These are phyloP conservation scores for Colletotrichum zoysiae DNA, from an alignment of 2,329 filamentous ascomycete species.

Conservation along the genomic window DNA sequence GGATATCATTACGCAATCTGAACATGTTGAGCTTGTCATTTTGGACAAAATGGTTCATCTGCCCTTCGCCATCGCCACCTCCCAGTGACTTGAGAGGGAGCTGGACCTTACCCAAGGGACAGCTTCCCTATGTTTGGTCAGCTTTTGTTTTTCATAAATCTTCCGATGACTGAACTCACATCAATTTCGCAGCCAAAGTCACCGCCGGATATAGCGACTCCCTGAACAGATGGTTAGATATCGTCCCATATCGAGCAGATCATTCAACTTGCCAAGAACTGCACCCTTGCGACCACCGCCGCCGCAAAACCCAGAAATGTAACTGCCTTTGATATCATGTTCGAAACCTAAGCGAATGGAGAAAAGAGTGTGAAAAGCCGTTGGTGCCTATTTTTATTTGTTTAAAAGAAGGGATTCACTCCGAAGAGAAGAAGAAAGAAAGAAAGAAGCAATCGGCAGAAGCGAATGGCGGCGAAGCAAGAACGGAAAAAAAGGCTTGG, in stretches of 20 bases:
- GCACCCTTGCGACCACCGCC: slow-evolving; percentile 36
- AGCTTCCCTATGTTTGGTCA: slow-evolving; percentile 51
- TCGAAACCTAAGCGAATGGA: slow-evolving; percentile 34
- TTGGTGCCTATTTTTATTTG: no score
- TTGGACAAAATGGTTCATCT: slow-evolving; percentile 69
- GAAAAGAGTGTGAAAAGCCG: slow-evolving; percentile 19
- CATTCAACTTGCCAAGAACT: slow-evolving; percentile 38
- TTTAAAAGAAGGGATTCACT: slow-evolving; percentile 36
- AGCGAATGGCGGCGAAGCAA: slow-evolving; percentile 28
- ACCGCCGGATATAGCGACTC: slow-evolving; percentile 61
- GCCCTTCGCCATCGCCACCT: slow-evolving; percentile 56
- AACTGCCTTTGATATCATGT: slow-evolving; percentile 33
- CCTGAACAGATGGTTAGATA: slow-evolving; percentile 39
- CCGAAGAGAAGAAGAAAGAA: slow-evolving; percentile 19
- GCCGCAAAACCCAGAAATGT: slow-evolving; percentile 36
- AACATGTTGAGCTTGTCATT: slow-evolving; percentile 68
- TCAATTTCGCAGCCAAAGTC: slow-evolving; percentile 63
- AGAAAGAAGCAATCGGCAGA: slow-evolving; percentile 2
- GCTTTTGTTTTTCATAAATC: background rate
- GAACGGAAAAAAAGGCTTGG: slow-evolving; percentile 7
- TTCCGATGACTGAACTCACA: slow-evolving; percentile 47
- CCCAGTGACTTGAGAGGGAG: slow-evolving; percentile 51
- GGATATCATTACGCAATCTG: slow-evolving; percentile 50
- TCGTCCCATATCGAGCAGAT: slow-evolving; percentile 28
- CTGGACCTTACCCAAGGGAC: slow-evolving; percentile 52